phyloP scores from a whole-genome alignment of 2,329 filamentous ascomycete genomes.

The Fusarium brevicatenulatum region DNA sequence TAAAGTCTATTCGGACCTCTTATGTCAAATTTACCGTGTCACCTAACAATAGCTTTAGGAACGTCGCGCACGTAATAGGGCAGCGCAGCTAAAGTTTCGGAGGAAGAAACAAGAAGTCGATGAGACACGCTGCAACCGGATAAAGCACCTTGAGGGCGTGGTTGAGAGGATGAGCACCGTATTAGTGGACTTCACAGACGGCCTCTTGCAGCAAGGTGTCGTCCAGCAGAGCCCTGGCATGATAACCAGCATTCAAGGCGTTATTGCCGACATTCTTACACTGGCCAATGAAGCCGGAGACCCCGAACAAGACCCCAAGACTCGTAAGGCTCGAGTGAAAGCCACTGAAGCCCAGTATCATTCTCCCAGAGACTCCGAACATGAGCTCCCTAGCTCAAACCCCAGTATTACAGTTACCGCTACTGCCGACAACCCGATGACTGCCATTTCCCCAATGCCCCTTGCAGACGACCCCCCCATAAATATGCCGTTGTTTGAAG shows the following conservation, averaged over 20 bases:
- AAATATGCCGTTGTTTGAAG: not conserved
- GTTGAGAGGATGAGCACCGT: conserved; percentile 4
- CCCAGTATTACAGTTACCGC: no score
- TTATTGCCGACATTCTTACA: not conserved
- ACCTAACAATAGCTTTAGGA: not conserved
- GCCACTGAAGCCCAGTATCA: fast-evolving
- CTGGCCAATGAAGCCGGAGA: not conserved
- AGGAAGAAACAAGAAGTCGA: not conserved
- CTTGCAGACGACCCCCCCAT: not conserved
- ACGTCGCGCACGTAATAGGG: not conserved
- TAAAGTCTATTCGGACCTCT: not conserved
- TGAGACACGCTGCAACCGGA: not conserved
- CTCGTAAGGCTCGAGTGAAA: not conserved
- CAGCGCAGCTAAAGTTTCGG: not conserved
- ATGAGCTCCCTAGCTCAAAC: not conserved
- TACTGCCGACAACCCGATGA: no score
- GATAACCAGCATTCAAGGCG: not conserved
- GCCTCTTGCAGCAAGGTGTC: not conserved
- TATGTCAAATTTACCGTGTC: not conserved
- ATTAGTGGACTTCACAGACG: not conserved
- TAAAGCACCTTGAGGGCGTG: not conserved
- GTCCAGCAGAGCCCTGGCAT: not conserved
- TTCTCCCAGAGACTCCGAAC: not conserved
- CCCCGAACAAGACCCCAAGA: not conserved
- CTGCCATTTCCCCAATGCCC: no score